These are phyloP conservation scores for Aspergillus saccharolyticus DNA, from an alignment of 495 filamentous ascomycete species.

Conservation along the genomic window DNA sequence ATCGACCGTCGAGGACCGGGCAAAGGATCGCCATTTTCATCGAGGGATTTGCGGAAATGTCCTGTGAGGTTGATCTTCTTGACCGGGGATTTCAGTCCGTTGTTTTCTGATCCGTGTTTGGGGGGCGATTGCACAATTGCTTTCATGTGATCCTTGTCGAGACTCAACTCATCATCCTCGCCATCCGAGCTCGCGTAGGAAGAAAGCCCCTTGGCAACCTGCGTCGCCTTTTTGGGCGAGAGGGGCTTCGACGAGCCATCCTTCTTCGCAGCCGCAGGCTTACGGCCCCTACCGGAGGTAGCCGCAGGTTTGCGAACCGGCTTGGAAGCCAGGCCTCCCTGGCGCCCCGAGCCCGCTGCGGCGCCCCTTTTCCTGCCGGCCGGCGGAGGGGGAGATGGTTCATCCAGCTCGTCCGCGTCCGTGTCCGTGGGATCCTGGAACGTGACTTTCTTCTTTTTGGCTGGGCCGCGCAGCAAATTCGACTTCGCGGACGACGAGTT, in stretches of 20 bases:
- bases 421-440: conserved; percentile 43
- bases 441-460: conserved; percentile 51
- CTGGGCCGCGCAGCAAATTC: conserved; percentile 36
- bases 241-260: conserved; percentile 35
- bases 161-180: conserved; percentile 49
- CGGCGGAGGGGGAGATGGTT: conserved; percentile 19
- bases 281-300: conserved; percentile 31
- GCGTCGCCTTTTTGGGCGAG: conserved; percentile 54
- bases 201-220: conserved; percentile 44
- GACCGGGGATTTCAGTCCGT: conserved; percentile 36
- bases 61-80: conserved; percentile 38
- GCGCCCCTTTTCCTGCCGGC: conserved; percentile 23
- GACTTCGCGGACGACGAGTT: conserved; percentile 31
- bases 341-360: conserved; percentile 10
- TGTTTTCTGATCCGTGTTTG: conserved; percentile 26
- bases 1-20: conserved; percentile 27
- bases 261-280: conserved; percentile 33
- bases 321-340: conserved; percentile 42
- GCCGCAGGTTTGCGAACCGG: conserved; percentile 42
- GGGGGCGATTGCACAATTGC: conserved; percentile 37
- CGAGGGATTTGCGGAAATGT: conserved; percentile 24
- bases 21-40: conserved; percentile 37
- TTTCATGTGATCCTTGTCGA: conserved; percentile 36
- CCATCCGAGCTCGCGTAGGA: conserved; percentile 39
- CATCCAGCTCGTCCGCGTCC: conserved; percentile 32